Evolutionary conservation across 441 rosid species (phyloP), one percentile per base, ranked within the genome.

Genomic region (Populus hybrid): DNA sequence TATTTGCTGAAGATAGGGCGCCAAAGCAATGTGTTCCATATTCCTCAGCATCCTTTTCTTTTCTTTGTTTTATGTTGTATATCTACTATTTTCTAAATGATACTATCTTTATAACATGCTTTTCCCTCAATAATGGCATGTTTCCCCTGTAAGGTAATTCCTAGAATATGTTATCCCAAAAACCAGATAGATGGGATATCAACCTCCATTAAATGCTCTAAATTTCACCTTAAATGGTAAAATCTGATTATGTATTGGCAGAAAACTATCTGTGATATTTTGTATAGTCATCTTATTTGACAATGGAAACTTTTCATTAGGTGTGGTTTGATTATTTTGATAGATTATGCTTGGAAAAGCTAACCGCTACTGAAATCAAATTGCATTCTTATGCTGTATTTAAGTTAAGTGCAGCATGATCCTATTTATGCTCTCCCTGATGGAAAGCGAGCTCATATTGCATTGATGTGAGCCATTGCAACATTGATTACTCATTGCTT

Each of bases 401-500:
- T 38, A 28, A 57, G 8, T 68, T 23, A 3, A 23, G 19, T 26
- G n/a, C 19, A 18, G 19, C 63, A 36, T 38, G 38, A 23, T 63
- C 36, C 9, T 9, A 32, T 76, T 34, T 18, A 9, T 76, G 38
- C 30, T 19, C 50, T 74, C n/a, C 42, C 35, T 73, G 59, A 67
- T 64, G 19, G 30, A 67, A 50, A 34, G 24, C 35, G 30, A 35
- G 12, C 14, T 12, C 36, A 40, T 72, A 28, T 70, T 35, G 65
- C 36, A 67, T 30, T 64, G 38, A 64, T 50, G 42, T 32, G 46
- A 59, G 64, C 69, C 50, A 75, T 38, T 67, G 50, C 76, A 23
- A 18, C 69, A 10, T 66, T 30, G 59, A 21, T 76, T 61, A 36
- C 42, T 80, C 73, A 78, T 80, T 53, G 68, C 26, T 71, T 70